phyloP scores from a whole-genome alignment of 805 yeast genomes.

The Wickerhamomyces strasburgensis region DNA sequence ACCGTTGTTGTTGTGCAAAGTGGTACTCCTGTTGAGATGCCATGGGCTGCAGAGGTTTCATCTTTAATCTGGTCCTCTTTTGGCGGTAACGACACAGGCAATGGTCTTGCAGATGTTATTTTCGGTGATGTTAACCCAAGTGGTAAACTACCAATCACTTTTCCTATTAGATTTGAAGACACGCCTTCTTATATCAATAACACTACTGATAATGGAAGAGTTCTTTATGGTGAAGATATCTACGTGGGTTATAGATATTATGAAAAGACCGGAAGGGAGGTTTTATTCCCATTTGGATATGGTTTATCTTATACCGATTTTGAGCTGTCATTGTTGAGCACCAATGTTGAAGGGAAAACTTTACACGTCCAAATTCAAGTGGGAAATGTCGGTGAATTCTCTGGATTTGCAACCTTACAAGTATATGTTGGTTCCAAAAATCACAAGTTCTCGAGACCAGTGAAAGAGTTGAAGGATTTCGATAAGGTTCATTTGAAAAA shows the following conservation, averaged over 20 bases:
- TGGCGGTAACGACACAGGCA: slow-evolving; percentile 56
- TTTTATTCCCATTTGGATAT: slow-evolving; percentile 47
- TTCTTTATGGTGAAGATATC: slow-evolving; percentile 60
- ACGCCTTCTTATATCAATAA: slow-evolving; percentile 53
- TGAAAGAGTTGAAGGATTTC: slow-evolving; percentile 56
- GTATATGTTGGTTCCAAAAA: slow-evolving; percentile 38
- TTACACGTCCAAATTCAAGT: slow-evolving; percentile 32
- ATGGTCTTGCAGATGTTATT: slow-evolving; percentile 53
- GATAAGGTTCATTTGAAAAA: slow-evolving; percentile 41
- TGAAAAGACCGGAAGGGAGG: slow-evolving; percentile 49
- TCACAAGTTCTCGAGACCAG: slow-evolving; percentile 40
- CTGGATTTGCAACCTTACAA: slow-evolving; percentile 54
- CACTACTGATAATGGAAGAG: slow-evolving; percentile 46
- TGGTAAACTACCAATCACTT: slow-evolving; percentile 53
- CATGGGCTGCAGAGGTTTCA: slow-evolving; percentile 41
- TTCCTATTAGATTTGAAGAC: slow-evolving; percentile 47
- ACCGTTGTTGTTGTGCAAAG: slow-evolving; percentile 51
- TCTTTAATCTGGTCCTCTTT: slow-evolving; percentile 50
- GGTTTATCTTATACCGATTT: slow-evolving; percentile 60
- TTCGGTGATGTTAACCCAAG: slow-evolving; percentile 52
- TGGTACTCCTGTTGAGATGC: slow-evolving; percentile 59
- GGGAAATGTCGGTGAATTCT: slow-evolving; percentile 40
- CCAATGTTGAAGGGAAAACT: slow-evolving; percentile 22
- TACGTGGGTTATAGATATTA: slow-evolving; percentile 57
- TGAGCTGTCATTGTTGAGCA: slow-evolving; percentile 33